A percentile compares a stretch with the other conserved stretches of the same genome.
These are phyloP conservation scores for Backusella tarrabulga DNA, from an alignment of 192 early-diverging fungal genomes.

Conservation along the genomic window DNA sequence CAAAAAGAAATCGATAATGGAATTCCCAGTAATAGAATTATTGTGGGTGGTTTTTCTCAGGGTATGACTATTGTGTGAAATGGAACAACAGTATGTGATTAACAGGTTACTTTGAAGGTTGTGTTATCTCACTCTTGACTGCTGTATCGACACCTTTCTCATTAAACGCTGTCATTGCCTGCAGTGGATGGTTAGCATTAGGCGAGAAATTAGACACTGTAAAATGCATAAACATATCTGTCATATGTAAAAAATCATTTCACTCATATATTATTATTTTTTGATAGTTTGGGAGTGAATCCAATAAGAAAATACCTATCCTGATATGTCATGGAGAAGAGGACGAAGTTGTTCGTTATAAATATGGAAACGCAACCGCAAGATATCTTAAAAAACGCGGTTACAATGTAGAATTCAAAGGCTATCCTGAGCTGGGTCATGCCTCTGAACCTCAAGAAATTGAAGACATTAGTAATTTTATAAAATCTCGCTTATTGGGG, in stretches of 20 bases:
- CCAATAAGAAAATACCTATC: slow-evolving; percentile 69
- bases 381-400: slow-evolving; percentile 58
- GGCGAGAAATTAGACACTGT: slow-evolving; percentile 42
- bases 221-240: background rate
- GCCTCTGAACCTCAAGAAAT: slow-evolving; percentile 34
- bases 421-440: slow-evolving; percentile 79
- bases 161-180: slow-evolving; percentile 64
- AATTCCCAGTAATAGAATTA: slow-evolving; percentile 81
- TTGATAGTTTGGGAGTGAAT: slow-evolving; percentile 45
- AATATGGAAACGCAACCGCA: slow-evolving; percentile 67
- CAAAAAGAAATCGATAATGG: slow-evolving; percentile 72
- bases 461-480: background rate
- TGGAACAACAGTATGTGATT: background rate
- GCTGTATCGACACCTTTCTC: slow-evolving; percentile 65
- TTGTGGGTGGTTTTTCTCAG: slow-evolving; percentile 95
- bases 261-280: background rate
- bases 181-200: slow-evolving; percentile 82
- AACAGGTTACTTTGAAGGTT: background rate
- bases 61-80: slow-evolving; percentile 28
- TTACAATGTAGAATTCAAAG: slow-evolving; percentile 69
- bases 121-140: slow-evolving; percentile 69
- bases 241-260: background rate
- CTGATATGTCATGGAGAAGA: slow-evolving; percentile 82
- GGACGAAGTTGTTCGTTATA: slow-evolving; percentile 70
- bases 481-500: background rate